Percentiles rank a stretch among this genome's conserved stretches.
phyloP scores from a whole-genome alignment of 2,329 filamentous ascomycete genomes.

The Phyllosticta capitalensis region DNA sequence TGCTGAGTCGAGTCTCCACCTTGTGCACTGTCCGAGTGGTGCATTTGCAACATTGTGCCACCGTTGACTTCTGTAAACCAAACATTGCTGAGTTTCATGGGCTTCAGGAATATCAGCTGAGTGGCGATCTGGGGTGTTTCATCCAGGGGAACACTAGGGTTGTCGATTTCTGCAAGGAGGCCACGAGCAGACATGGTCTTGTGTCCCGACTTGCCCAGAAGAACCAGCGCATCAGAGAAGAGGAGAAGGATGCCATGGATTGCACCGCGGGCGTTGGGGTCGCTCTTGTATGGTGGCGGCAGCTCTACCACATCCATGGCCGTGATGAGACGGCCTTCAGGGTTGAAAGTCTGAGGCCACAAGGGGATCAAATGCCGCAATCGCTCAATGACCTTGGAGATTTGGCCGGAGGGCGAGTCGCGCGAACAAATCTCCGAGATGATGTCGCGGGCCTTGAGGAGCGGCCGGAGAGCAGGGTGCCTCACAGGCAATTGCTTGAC shows the following conservation, averaged over 20 bases:
- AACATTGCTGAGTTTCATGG: conserved; percentile 58
- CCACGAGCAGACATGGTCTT: conserved; percentile 62
- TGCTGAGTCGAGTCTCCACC: conserved; percentile 13
- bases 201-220: conserved; percentile 61
- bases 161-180: conserved; percentile 76
- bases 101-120: conserved; percentile 67
- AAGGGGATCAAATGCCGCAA: conserved; percentile 66
- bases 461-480: conserved; percentile 71
- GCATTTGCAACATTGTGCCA: conserved; percentile 8
- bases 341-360: conserved; percentile 65
- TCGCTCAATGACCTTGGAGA: conserved; percentile 63
- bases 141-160: conserved; percentile 48
- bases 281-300: conserved; percentile 56
- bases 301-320: conserved; percentile 74
- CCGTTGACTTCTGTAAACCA: conserved; percentile 55
- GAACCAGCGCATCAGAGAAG: conserved; percentile 71
- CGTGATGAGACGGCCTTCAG: conserved; percentile 68
- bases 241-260: conserved; percentile 63
- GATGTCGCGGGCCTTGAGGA: conserved; percentile 84
- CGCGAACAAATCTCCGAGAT: conserved; percentile 95
- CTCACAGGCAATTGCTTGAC: conserved; percentile 73
- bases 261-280: conserved; percentile 31
- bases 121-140: conserved; percentile 10
- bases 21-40: conserved; percentile 39
- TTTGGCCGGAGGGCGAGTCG: conserved; percentile 61